Base-by-base conservation (phyloP, 345 rosid genomes). In the Eucalyptus urophylla region DNA sequence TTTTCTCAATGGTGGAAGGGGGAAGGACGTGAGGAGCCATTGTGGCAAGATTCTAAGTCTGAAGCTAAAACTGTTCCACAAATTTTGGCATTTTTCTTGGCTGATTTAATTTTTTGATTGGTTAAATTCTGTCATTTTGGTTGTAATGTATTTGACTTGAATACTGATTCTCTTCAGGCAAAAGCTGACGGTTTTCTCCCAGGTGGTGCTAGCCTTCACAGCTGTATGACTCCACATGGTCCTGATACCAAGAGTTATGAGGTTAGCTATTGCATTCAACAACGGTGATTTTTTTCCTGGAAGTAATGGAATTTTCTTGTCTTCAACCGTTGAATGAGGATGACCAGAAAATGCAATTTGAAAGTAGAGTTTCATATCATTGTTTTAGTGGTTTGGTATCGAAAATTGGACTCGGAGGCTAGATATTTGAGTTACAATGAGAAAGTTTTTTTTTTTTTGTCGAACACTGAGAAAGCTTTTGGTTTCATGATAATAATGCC, bases 221-320 rank as follows among this genome's bases (percentile, higher is more conserved):
- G 97, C 89, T 97, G 98, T 94, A 97, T 97, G 99, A 97, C 98
- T 90, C 99, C 99, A 45, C 99, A 97, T 76, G 99, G 99, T 93
- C 99, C 99, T 81, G 99, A 97, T 91, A 97, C 98, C 7, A 97
- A 95, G 89, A 95, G 98, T 49, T 97, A 89, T 49, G 99, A 97
- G 97, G 99, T 97, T 76, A 93, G 25, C 87, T 7, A 12, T 86
- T 80, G 47, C 85, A 37, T 76, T 76, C 27, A 51, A 6, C 44
- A n/a, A 40, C 8, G 7, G 45, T 69, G 86, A 49, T 33, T 31
- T 49, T 53, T 69, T 76, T 40, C 83, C 47, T 76, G 29, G 27
- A 40, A 76, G 47, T 40, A 40, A 21, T 76, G 85, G 45, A 21
- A 21, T 76, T 13, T 76, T 76, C 27, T 76, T 1, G 1, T 21